A percentile compares a stretch with the other conserved stretches of the same genome.
Conservation (phyloP, 164 flowering plant species). For the Protea cynaroides region DNA sequence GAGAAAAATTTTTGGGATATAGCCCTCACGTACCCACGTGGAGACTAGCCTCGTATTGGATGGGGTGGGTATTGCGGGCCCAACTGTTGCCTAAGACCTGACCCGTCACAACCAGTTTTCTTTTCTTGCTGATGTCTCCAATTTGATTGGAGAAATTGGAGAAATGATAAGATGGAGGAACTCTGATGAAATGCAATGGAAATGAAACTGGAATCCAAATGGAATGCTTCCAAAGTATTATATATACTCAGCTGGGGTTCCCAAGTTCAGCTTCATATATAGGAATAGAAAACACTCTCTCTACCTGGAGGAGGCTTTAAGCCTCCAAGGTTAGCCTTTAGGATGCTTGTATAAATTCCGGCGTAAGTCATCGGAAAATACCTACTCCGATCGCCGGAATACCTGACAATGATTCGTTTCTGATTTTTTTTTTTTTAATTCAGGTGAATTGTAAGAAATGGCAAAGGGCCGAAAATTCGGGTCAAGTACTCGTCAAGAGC, state of each 20-base stretch:
- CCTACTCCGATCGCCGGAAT: not conserved
- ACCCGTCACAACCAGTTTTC: too few species aligned
- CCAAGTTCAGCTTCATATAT: not conserved
- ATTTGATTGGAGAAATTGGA: slow-evolving; percentile 3
- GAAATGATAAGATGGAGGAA: not conserved
- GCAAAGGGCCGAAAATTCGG: slow-evolving; percentile 22
- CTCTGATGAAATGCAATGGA: slow-evolving; percentile 9
- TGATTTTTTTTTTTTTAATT: too few species aligned
- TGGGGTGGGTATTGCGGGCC: not conserved
- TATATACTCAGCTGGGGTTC: not conserved
- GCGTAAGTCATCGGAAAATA: not conserved
- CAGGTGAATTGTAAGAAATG: slow-evolving; percentile 7
- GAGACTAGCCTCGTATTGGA: not conserved
- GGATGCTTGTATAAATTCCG: not conserved
- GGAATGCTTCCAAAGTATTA: too few species aligned
- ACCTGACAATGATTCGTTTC: slow-evolving; percentile 1
- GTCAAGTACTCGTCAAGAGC: slow-evolving; percentile 13
- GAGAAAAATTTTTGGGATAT: not conserved
- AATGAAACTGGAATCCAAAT: slow-evolving; percentile 2
- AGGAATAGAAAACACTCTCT: too few species aligned
- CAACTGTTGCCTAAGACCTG: too few species aligned
- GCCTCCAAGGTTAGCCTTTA: too few species aligned
- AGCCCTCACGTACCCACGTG: not conserved
- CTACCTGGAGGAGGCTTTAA: too few species aligned
- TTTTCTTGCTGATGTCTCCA: too few species aligned